Evolutionary conservation across 78 protist species (phyloP).

Genomic region (Guillardia theta): DNA sequence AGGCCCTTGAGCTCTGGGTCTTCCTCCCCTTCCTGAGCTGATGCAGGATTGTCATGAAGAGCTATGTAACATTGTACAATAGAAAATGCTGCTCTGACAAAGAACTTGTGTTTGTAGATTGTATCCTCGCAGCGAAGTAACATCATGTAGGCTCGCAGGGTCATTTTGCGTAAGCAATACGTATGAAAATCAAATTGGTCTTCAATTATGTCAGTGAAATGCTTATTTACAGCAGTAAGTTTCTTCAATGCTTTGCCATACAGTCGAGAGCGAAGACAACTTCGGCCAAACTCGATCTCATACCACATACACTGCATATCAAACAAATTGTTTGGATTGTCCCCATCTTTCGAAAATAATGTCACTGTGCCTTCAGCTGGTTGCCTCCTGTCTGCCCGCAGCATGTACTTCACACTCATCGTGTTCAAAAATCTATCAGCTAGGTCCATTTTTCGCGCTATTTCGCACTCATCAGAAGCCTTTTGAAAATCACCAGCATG

Average conservation of each 20-base stretch:
- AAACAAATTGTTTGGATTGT: background rate
- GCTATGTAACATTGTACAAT: background rate
- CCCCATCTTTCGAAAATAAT: slow-evolving; percentile 62
- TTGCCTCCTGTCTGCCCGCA: background rate
- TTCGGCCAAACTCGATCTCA: slow-evolving; percentile 57
- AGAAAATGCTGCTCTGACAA: background rate
- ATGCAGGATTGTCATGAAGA: background rate
- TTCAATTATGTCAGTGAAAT: slow-evolving; percentile 78
- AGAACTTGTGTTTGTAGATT: slow-evolving; percentile 8
- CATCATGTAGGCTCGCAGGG: slow-evolving; percentile 80
- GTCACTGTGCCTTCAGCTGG: slow-evolving; percentile 65
- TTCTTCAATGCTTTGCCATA: slow-evolving; percentile 70
- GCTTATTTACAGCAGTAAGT: slow-evolving; percentile 69
- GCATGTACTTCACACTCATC: background rate
- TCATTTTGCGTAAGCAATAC: slow-evolving; percentile 85
- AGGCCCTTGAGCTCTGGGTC: background rate
- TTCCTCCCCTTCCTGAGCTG: background rate
- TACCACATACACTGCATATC: slow-evolving; percentile 74
- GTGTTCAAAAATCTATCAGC: slow-evolving; percentile 91
- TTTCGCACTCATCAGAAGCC: slow-evolving; percentile 69
- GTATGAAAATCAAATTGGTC: slow-evolving; percentile 95
- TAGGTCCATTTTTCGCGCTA: slow-evolving; percentile 82
- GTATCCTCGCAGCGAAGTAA: slow-evolving; percentile 51
- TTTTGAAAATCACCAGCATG: slow-evolving; percentile 69
- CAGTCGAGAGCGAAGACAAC: background rate